These are phyloP conservation scores for Ammopiptanthus mongolicus DNA, from an alignment of 306 rosid species.

Conservation along the genomic window DNA sequence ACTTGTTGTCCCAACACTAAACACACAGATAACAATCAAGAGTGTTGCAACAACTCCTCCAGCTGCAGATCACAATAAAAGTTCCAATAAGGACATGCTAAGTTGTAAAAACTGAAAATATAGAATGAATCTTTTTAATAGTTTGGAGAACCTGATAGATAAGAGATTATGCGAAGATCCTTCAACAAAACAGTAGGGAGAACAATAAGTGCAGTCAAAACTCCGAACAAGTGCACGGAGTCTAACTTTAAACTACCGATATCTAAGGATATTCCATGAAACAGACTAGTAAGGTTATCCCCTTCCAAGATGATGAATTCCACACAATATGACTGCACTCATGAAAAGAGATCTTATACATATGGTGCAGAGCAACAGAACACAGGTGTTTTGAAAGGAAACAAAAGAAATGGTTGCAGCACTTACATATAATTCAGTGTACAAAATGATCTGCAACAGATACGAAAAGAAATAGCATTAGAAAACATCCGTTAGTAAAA, in stretches of 20 bases:
- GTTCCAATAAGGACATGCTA: not conserved
- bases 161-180: slow-evolving; percentile 66
- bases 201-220: slow-evolving; percentile 58
- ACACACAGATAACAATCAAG: slow-evolving; percentile 50
- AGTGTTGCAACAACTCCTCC: slow-evolving; percentile 65
- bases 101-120: not conserved
- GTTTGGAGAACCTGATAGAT: slow-evolving; percentile 58
- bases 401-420: not conserved
- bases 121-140: not conserved
- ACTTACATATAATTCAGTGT: slow-evolving; percentile 80
- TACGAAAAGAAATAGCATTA: slow-evolving; percentile 1
- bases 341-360: not conserved
- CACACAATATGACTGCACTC: slow-evolving; percentile 66
- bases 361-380: not conserved
- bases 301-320: slow-evolving; percentile 83
- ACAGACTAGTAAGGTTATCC: slow-evolving; percentile 67
- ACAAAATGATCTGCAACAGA: slow-evolving; percentile 63
- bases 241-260: slow-evolving; percentile 46
- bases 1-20: slow-evolving; percentile 45
- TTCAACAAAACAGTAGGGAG: slow-evolving; percentile 74
- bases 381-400: not conserved
- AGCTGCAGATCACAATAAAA: slow-evolving; percentile 40
- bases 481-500: slow-evolving; percentile 19
- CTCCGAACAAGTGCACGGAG: slow-evolving; percentile 64
- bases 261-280: slow-evolving; percentile 61